phyloP scores from a whole-genome alignment of 2,329 filamentous ascomycete genomes.

The Purpureocillium lavendulum region DNA sequence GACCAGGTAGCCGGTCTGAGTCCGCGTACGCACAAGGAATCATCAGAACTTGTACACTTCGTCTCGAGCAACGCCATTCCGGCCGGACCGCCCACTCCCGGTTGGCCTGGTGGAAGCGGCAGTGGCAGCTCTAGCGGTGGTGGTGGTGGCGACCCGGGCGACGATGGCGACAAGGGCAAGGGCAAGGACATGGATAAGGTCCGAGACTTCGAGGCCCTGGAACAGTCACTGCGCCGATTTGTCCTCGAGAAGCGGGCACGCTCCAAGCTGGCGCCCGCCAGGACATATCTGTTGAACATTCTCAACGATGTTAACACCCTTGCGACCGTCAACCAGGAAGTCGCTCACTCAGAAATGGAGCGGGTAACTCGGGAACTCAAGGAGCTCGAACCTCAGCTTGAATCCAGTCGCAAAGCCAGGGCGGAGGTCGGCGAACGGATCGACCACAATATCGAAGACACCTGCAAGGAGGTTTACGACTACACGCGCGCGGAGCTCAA shows the following conservation, averaged over 20 bases:
- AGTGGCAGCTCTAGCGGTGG: slow-evolving; percentile 46
- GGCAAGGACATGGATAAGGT: slow-evolving; percentile 84
- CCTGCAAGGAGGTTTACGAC: slow-evolving; percentile 78
- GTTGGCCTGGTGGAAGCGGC: slow-evolving; percentile 45
- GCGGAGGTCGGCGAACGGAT: slow-evolving; percentile 73
- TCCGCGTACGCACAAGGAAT: slow-evolving; percentile 86
- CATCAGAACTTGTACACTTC: slow-evolving; percentile 88
- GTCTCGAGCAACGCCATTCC: slow-evolving; percentile 96
- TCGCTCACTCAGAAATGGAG: slow-evolving; percentile 77
- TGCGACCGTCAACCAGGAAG: slow-evolving; percentile 78
- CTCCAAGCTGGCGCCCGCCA: slow-evolving; percentile 91
- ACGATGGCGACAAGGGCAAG: slow-evolving; percentile 61
- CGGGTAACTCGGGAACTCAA: slow-evolving; percentile 73
- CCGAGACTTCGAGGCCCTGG: slow-evolving; percentile 81
- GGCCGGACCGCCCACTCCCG: slow-evolving; percentile 49
- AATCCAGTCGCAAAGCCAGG: slow-evolving; percentile 73
- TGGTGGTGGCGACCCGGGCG: slow-evolving; percentile 45
- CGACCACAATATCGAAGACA: slow-evolving; percentile 74
- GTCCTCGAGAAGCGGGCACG: slow-evolving; percentile 92
- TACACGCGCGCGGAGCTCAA: slow-evolving; percentile 70
- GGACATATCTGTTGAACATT: slow-evolving; percentile 91
- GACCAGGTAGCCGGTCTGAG: slow-evolving; percentile 86
- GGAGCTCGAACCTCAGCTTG: slow-evolving; percentile 76
- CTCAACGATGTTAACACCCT: slow-evolving; percentile 78
- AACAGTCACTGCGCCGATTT: slow-evolving; percentile 82